Evolutionary conservation across 1,139 yeast species (phyloP).

Genomic region (Pichia sp.): DNA sequence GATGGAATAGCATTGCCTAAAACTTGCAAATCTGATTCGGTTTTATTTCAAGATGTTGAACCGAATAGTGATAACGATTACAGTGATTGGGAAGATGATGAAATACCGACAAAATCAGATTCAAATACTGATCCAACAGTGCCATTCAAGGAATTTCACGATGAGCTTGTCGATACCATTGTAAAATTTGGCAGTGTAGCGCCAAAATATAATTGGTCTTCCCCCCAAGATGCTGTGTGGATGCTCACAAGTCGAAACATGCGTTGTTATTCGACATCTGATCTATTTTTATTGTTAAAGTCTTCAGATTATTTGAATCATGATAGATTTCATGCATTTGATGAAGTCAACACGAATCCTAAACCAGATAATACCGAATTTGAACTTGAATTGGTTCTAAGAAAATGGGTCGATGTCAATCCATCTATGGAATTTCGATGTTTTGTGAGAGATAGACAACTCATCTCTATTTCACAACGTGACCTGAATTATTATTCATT

Average conservation of each 20-base stretch:
- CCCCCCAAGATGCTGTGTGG: slow-evolving; percentile 95
- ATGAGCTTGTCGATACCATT: slow-evolving; percentile 35
- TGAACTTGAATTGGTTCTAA: slow-evolving; percentile 57
- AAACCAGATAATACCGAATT: slow-evolving; percentile 16
- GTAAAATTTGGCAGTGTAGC: slow-evolving; percentile 51
- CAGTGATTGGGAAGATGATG: slow-evolving; percentile 52
- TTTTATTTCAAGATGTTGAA: slow-evolving; percentile 27
- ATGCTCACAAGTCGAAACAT: slow-evolving; percentile 70
- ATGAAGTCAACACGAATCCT: slow-evolving; percentile 18
- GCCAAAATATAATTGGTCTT: slow-evolving; percentile 94
- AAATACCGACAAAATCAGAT: not conserved
- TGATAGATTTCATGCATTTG: slow-evolving; percentile 71
- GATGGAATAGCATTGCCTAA: slow-evolving; percentile 72
- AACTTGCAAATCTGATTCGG: slow-evolving; percentile 30
- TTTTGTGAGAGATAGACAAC: slow-evolving; percentile 53
- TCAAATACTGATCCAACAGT: slow-evolving; percentile 32
- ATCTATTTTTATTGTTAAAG: slow-evolving; percentile 70
- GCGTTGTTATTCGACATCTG: slow-evolving; percentile 62
- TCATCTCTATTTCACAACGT: slow-evolving; percentile 76
- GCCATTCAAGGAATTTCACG: slow-evolving; percentile 53
- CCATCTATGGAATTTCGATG: slow-evolving; percentile 90
- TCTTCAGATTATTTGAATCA: slow-evolving; percentile 84
- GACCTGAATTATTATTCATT: slow-evolving; percentile 79
- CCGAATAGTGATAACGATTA: slow-evolving; percentile 54
- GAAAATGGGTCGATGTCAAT: slow-evolving; percentile 73